These are phyloP conservation scores for Pyrenophora tritici-repentis DNA, from an alignment of 2,329 filamentous ascomycete species.

Conservation along the genomic window DNA sequence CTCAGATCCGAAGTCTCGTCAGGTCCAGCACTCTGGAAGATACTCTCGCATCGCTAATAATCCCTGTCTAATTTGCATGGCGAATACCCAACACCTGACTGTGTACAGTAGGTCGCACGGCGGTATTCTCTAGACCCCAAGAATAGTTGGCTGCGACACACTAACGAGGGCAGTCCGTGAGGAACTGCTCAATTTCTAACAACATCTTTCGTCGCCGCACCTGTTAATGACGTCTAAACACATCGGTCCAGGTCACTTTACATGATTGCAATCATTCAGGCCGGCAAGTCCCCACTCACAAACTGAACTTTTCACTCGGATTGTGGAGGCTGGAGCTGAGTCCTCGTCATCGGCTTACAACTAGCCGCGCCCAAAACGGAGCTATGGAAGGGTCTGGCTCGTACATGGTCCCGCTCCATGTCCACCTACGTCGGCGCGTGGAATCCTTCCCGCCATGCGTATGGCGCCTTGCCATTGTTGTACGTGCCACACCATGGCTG, in stretches of 20 bases:
- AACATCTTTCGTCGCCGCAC: slow-evolving; percentile 15
- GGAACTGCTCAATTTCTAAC: slow-evolving; percentile 18
- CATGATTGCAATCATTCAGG: slow-evolving; percentile 3
- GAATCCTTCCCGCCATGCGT: slow-evolving; percentile 54
- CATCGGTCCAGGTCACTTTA: slow-evolving; percentile 6
- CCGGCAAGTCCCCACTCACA: slow-evolving; percentile 9
- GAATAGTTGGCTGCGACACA: slow-evolving; percentile 25
- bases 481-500: neutral
- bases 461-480: slow-evolving; percentile 11
- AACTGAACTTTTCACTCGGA: slow-evolving; percentile 1
- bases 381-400: slow-evolving; percentile 28
- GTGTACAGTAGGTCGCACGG: slow-evolving; percentile 28
- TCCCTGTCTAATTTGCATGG: slow-evolving; percentile 44
- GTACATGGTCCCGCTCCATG: slow-evolving; percentile 56
- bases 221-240: slow-evolving; percentile 22
- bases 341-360: slow-evolving; percentile 6
- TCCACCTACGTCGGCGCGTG: slow-evolving; percentile 56
- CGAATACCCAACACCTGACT: slow-evolving; percentile 32
- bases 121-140: slow-evolving; percentile 24
- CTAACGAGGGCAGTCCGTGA: slow-evolving; percentile 21
- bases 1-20: slow-evolving; percentile 36
- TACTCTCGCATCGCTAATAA: slow-evolving; percentile 40
- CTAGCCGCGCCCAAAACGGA: slow-evolving; percentile 12
- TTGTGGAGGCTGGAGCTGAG: neutral
- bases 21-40: slow-evolving; percentile 44